phyloP scores from a whole-genome alignment of 1,284 basidiomycete species.

The Leccinum subrobustum region DNA sequence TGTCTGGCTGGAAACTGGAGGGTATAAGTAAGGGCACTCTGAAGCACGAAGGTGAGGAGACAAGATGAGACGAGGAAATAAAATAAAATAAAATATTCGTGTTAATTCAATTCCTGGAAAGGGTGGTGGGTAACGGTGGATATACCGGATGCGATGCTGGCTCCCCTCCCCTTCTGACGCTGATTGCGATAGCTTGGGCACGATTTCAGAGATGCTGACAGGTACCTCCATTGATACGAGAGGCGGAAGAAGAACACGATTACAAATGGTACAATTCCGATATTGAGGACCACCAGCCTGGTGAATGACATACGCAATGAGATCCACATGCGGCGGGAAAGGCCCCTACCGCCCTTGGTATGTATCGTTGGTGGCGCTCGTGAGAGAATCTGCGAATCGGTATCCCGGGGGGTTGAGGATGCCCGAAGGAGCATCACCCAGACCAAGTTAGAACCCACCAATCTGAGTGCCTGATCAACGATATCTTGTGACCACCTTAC shows the following conservation, averaged over 20 bases:
- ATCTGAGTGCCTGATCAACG: conserved; percentile 22
- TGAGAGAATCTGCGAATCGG: conserved; percentile 29
- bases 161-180: conserved; percentile 13
- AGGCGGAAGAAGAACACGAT: conserved; percentile 1
- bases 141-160: conserved; percentile 5
- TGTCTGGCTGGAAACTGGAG: background rate
- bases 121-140: background rate
- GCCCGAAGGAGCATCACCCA: conserved; percentile 4
- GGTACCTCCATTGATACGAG: conserved; percentile 5
- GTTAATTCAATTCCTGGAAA: conserved; percentile 10
- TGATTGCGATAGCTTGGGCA: conserved; percentile 19
- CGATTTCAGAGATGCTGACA: conserved; percentile 6
- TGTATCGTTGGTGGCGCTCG: conserved; percentile 6
- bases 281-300: conserved; percentile 14
- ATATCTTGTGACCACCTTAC: conserved; percentile 19
- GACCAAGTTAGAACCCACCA: conserved; percentile 8
- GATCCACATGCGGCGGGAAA: conserved; percentile 2
- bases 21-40: conserved; percentile 27
- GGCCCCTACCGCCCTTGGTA: conserved; percentile 3
- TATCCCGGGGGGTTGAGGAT: conserved; percentile 2
- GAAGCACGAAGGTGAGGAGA: conserved; percentile 1
- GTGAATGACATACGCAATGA: conserved; percentile 8
- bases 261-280: conserved; percentile 17
- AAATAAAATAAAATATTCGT: background rate
- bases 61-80: background rate